Conservation (phyloP, 176 grass and related monocot genomes). For the Rhynchospora tenuis region DNA sequence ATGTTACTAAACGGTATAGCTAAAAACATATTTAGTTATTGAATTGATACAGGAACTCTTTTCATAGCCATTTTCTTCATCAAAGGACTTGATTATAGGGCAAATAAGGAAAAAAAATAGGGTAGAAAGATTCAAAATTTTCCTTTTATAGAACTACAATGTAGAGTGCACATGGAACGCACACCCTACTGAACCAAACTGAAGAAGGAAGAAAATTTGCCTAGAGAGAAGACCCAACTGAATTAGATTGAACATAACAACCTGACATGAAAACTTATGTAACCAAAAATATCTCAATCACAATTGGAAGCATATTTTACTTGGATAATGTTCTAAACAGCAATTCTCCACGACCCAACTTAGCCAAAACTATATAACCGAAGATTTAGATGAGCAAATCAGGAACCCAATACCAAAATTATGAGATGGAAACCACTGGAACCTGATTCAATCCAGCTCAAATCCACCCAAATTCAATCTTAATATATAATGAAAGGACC, state of each 20-base stretch:
- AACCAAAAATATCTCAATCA: too few species aligned
- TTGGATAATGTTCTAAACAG: not conserved
- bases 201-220: too few species aligned
- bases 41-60: not conserved
- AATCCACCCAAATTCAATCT: not conserved
- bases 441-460: not conserved
- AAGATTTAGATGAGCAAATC: not conserved
- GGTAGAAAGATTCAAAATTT: too few species aligned
- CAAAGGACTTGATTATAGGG: not conserved
- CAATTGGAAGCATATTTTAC: too few species aligned
- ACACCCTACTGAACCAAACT: too few species aligned
- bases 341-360: not conserved
- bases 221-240: too few species aligned
- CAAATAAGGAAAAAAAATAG: too few species aligned
- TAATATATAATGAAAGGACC: not conserved
- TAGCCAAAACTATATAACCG: not conserved
- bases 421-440: not conserved
- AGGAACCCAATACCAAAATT: not conserved
- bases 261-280: too few species aligned
- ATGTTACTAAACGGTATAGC: not conserved
- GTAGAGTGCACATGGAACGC: too few species aligned
- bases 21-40: not conserved
- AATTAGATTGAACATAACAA: too few species aligned
- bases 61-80: not conserved
- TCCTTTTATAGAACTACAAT: too few species aligned